A percentile compares a stretch with the other conserved stretches of the same genome.
Evolutionary conservation across 495 filamentous ascomycete species (phyloP).

Genomic region (Cercophora sp.): DNA sequence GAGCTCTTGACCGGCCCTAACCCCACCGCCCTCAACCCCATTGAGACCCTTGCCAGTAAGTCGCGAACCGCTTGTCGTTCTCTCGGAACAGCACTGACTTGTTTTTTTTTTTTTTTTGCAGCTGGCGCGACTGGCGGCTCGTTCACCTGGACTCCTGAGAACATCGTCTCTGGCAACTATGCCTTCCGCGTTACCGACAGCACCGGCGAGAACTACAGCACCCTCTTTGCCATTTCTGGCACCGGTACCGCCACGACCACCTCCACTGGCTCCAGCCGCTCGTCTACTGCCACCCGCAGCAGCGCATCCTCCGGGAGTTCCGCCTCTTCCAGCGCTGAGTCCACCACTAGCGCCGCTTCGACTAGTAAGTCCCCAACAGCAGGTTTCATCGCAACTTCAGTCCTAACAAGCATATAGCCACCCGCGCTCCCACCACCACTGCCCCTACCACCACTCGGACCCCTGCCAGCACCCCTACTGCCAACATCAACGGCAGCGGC

Average conservation of each 20-base stretch:
- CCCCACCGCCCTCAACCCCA: conserved; percentile 29
- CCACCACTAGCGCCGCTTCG: conserved; percentile 8
- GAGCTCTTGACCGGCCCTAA: conserved; percentile 33
- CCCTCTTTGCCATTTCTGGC: conserved; percentile 32
- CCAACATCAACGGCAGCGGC: conserved; percentile 24
- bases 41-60: conserved; percentile 34
- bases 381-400: too few species aligned
- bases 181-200: conserved; percentile 39
- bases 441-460: conserved; percentile 17
- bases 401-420: conserved; percentile 6
- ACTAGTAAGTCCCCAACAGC: conserved; percentile 7
- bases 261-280: conserved; percentile 23
- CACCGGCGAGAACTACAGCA: conserved; percentile 39
- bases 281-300: conserved; percentile 14
- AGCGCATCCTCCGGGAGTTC: conserved; percentile 15
- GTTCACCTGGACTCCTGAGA: conserved; percentile 34
- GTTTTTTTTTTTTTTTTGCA: conserved; percentile 5
- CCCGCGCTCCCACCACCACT: conserved; percentile 23
- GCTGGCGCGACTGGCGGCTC: conserved; percentile 26
- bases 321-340: conserved; percentile 21
- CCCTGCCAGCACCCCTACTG: conserved; percentile 16
- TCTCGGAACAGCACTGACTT: too few species aligned
- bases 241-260: conserved; percentile 17
- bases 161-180: conserved; percentile 36
- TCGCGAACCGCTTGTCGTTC: too few species aligned